Conservation (phyloP, 371 early-diverging fungal species). For the Mucor mucedo region DNA sequence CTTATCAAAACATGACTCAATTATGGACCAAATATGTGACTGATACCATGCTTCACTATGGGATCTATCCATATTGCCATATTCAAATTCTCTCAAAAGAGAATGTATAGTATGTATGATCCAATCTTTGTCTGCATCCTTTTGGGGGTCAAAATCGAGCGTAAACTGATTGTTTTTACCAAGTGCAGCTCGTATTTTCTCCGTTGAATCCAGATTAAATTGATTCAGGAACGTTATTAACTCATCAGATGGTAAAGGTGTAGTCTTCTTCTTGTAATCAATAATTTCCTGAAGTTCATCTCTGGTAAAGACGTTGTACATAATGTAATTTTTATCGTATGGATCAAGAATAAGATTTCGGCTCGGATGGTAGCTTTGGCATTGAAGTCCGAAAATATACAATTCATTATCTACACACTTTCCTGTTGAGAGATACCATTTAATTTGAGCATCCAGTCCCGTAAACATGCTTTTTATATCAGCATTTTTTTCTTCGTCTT, state of each 20-base stretch:
- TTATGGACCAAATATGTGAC: conserved; percentile 26
- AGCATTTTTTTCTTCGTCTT: background rate
- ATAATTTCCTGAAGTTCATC: conserved; percentile 17
- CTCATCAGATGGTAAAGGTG: conserved; percentile 5
- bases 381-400: conserved; percentile 11
- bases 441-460: conserved; percentile 11
- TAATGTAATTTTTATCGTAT: conserved; percentile 11
- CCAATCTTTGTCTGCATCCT: conserved; percentile 14
- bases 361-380: conserved; percentile 6
- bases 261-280: conserved; percentile 13
- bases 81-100: conserved; percentile 21
- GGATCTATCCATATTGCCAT: conserved; percentile 12
- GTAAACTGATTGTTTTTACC: background rate
- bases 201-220: background rate
- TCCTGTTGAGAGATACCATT: conserved; percentile 23
- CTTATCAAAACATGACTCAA: conserved; percentile 11
- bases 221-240: background rate
- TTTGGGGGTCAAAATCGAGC: background rate
- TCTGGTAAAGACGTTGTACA: conserved; percentile 6
- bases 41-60: conserved; percentile 25
- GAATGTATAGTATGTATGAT: conserved; percentile 10
- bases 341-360: conserved; percentile 9
- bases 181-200: conserved; percentile 1
- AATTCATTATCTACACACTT: no score
- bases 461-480: conserved; percentile 8